These are phyloP conservation scores for Salix suchowensis DNA, from an alignment of 345 rosid genomes.

Conservation along the genomic window DNA sequence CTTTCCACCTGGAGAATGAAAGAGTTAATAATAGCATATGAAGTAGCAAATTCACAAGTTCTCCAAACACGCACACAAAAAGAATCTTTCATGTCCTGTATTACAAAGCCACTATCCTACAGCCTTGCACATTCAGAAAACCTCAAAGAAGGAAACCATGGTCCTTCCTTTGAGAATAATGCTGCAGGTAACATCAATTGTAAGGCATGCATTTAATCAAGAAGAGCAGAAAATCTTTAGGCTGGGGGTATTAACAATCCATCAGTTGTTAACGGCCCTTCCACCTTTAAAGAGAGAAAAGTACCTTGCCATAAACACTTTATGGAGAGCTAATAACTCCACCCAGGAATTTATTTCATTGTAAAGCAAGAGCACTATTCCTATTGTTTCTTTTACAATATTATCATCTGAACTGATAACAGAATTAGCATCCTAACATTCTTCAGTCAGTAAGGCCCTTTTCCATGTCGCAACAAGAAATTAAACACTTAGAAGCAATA, in stretches of 20 bases:
- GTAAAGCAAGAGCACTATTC: background rate
- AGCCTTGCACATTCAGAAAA: background rate
- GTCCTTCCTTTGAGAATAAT: background rate
- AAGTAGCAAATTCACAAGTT: background rate
- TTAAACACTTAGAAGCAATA: background rate
- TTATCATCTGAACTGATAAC: background rate
- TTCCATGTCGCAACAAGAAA: background rate
- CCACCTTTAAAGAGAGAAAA: background rate
- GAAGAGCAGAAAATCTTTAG: background rate
- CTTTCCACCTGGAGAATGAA: constrained; percentile 47
- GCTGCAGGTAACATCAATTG: background rate
- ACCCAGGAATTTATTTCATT: background rate
- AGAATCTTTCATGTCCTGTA: background rate
- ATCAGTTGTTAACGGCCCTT: background rate
- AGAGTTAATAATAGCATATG: background rate
- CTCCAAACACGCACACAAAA: background rate
- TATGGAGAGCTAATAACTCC: background rate
- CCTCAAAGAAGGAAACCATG: background rate
- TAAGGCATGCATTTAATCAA: background rate
- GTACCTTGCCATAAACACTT: background rate
- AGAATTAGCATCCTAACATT: background rate
- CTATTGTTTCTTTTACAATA: background rate
- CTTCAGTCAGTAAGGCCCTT: background rate
- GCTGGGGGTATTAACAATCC: background rate
- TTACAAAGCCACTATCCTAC: background rate